phyloP scores from a whole-genome alignment of 2,329 filamentous ascomycete genomes.

The Zymoseptoria brevis region DNA sequence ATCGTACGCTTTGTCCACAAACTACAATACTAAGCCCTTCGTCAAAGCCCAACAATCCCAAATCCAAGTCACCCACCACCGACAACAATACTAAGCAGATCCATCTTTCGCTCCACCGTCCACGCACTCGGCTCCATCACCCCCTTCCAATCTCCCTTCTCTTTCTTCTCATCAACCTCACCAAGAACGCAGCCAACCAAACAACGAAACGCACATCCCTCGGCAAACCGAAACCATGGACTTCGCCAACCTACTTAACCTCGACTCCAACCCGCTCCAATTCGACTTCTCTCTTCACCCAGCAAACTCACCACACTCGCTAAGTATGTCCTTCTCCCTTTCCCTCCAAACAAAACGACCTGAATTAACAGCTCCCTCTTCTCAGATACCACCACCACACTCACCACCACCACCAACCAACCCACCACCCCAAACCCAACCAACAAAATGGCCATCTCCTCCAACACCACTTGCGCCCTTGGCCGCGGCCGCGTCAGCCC shows the following conservation, averaged over 20 bases:
- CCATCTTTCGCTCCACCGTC: too few species aligned
- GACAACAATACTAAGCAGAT: background rate
- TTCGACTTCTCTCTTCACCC: background rate
- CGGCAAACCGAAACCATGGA: background rate
- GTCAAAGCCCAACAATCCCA: constrained; percentile 5
- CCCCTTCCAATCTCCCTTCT: background rate
- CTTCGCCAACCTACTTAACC: background rate
- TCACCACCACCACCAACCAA: background rate
- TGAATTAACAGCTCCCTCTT: background rate
- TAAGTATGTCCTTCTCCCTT: background rate
- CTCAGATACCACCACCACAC: background rate
- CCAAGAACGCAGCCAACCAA: background rate
- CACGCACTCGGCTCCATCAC: background rate
- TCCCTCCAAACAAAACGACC: background rate
- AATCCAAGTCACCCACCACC: constrained; percentile 2
- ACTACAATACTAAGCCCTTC: constrained; percentile 8
- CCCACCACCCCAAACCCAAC: constrained; percentile 1
- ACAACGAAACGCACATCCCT: background rate
- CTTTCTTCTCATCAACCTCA: background rate
- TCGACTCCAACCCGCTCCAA: background rate
- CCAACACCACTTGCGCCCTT: background rate
- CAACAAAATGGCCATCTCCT: constrained; percentile 3
- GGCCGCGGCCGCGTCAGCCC: background rate
- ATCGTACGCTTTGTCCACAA: constrained; percentile 2
- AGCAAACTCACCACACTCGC: background rate